A percentile compares a stretch with the other conserved stretches of the same genome.
Conservation (phyloP, 1,139 yeast species). For the Protomyces inundatus region DNA sequence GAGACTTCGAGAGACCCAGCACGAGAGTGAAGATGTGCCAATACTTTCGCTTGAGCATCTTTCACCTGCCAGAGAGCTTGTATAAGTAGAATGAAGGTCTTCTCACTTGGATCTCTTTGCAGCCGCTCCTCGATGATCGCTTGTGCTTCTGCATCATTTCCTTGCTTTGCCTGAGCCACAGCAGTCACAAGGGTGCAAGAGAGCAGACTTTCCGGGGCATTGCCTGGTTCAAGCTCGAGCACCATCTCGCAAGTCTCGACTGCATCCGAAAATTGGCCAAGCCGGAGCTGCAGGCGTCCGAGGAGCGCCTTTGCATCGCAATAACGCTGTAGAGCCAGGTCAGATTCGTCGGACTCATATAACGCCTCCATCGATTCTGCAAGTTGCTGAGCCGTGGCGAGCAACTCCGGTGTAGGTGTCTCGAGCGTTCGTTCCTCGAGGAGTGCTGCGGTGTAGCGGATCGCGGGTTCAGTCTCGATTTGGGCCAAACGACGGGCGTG, state of each 20-base stretch:
- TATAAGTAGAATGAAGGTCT: neutral
- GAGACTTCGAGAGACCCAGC: too few species aligned
- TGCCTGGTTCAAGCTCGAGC: conserved; percentile 42
- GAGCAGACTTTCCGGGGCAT: conserved; percentile 1
- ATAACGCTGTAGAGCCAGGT: neutral
- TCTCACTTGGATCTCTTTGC: neutral
- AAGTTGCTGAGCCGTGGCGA: neutral
- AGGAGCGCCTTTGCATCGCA: conserved; percentile 56
- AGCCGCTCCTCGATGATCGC: neutral
- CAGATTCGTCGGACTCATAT: conserved; percentile 15
- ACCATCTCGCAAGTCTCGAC: conserved; percentile 58
- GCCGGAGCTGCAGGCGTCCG: conserved; percentile 65
- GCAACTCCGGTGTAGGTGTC: neutral
- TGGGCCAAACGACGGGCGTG: neutral
- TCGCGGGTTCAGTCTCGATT: neutral
- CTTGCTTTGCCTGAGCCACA: neutral
- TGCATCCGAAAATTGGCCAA: conserved; percentile 52
- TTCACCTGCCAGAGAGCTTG: neutral
- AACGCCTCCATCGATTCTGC: neutral
- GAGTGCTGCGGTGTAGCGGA: neutral
- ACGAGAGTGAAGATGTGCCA: too few species aligned
- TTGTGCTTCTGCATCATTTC: neutral
- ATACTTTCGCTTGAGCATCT: too few species aligned
- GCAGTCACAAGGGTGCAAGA: conserved; percentile 4
- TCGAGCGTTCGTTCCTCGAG: neutral